A percentile compares a stretch with the other conserved stretches of the same genome.
Conservation (phyloP, 1,139 yeast genomes). For the Torulaspora globosa region DNA sequence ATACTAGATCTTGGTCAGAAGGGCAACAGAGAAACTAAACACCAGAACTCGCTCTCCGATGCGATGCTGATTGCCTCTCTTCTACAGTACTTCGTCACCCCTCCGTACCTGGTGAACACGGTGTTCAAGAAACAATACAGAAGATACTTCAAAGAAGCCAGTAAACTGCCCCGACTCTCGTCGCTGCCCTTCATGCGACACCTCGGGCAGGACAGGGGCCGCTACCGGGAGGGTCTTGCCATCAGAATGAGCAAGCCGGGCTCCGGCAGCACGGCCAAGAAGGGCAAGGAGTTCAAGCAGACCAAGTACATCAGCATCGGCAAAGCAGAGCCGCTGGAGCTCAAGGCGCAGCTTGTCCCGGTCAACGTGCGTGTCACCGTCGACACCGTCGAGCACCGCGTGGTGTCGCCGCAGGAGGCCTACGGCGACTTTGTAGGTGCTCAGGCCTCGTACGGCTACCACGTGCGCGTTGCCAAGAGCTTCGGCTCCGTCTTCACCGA, state of each 20-base stretch:
- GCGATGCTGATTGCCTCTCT: conserved; percentile 62
- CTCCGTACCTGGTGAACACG: conserved; percentile 69
- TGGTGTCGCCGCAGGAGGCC: conserved; percentile 70
- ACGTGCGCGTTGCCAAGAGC: conserved; percentile 59
- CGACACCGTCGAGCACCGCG: conserved; percentile 54
- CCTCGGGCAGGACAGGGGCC: conserved; percentile 38
- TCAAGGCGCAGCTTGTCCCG: conserved; percentile 63
- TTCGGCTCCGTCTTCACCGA: conserved; percentile 70
- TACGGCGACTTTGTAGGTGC: conserved; percentile 58
- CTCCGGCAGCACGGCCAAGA: conserved; percentile 38
- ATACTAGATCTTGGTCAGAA: conserved; percentile 47
- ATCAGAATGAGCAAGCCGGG: conserved; percentile 51
- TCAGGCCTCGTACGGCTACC: conserved; percentile 66
- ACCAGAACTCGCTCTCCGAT: conserved; percentile 34
- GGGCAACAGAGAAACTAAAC: conserved; percentile 15
- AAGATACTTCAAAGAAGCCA: conserved; percentile 59
- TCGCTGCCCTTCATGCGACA: conserved; percentile 65
- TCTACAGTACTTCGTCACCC: conserved; percentile 79
- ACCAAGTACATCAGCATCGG: conserved; percentile 81
- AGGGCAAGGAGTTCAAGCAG: conserved; percentile 48
- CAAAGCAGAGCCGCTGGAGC: conserved; percentile 50
- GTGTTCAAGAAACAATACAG: conserved; percentile 49
- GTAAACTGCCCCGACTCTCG: conserved; percentile 64
- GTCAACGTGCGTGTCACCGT: conserved; percentile 78
- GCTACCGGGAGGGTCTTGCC: conserved; percentile 65